A percentile compares a stretch with the other conserved stretches of the same genome.
These are phyloP conservation scores for Colletotrichum aenigma DNA, from an alignment of 2,329 filamentous ascomycete genomes.

Conservation along the genomic window DNA sequence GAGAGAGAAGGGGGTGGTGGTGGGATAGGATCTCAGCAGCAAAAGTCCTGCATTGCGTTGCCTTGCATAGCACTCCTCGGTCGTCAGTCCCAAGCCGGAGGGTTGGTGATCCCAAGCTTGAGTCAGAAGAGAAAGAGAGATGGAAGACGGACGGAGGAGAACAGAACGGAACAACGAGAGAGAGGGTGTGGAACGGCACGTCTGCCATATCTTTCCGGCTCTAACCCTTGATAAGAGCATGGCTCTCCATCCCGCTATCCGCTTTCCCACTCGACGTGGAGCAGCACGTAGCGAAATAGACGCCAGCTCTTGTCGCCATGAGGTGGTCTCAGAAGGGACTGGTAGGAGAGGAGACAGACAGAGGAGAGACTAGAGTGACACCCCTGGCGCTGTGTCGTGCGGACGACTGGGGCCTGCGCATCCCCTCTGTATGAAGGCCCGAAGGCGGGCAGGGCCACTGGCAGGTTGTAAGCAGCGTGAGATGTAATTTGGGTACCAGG, in stretches of 20 bases:
- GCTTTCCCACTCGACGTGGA: slow-evolving; percentile 10
- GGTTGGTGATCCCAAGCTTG: not conserved
- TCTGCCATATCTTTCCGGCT: slow-evolving; percentile 7
- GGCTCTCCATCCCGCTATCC: not conserved
- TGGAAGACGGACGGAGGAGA: not conserved
- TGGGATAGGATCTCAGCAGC: slow-evolving; percentile 7
- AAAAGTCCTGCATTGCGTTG: slow-evolving; percentile 6
- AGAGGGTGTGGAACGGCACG: slow-evolving; percentile 12
- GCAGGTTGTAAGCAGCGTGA: not conserved
- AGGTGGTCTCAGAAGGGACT: not conserved
- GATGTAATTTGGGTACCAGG: slow-evolving; percentile 6
- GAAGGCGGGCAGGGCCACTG: not conserved
- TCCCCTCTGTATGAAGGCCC: slow-evolving; percentile 14
- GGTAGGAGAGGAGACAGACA: not conserved
- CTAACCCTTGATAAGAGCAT: slow-evolving; percentile 6
- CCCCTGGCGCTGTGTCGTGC: not conserved
- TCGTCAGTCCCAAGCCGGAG: not conserved
- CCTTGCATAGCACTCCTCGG: not conserved
- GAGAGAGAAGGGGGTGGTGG: not conserved
- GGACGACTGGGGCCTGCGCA: not conserved
- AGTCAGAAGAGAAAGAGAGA: not conserved
- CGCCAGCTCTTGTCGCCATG: not conserved
- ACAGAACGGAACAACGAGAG: not conserved
- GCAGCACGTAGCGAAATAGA: not conserved
- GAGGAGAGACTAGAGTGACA: not conserved